Evolutionary conservation across 306 rosid genomes (phyloP).

Genomic region (Cyclanthera cordifolia): DNA sequence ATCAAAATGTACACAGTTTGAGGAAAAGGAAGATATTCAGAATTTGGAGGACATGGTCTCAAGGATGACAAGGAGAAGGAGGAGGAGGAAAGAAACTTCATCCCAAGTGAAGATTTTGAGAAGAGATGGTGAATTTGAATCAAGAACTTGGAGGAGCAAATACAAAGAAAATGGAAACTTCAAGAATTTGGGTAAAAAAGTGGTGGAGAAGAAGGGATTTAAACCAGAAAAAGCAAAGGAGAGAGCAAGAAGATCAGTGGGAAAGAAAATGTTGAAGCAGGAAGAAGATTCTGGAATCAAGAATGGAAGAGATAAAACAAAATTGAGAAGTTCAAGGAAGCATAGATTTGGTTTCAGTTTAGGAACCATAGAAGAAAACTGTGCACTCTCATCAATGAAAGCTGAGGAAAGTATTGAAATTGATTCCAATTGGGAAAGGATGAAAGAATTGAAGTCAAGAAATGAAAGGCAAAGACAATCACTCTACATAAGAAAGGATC

Average conservation of each 20-base stretch:
- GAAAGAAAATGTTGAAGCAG: conserved; percentile 23
- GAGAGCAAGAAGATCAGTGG: conserved; percentile 23
- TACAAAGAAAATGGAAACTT: conserved; percentile 24
- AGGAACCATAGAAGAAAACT: conserved; percentile 24
- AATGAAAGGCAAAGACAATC: conserved; percentile 38
- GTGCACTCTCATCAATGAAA: conserved; percentile 11
- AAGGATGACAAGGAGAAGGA: conserved; percentile 19
- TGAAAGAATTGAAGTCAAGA: conserved; percentile 39
- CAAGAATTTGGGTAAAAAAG: conserved; percentile 18
- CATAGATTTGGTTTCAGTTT: conserved; percentile 20
- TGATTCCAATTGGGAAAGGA: conserved; percentile 20
- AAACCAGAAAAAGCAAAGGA: conserved; percentile 26
- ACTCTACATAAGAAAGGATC: conserved; percentile 41
- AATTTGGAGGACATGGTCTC: conserved; percentile 26
- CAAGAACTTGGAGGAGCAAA: conserved; percentile 29
- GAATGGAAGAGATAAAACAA: conserved; percentile 12
- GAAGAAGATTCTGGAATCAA: conserved; percentile 34
- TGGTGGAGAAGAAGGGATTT: conserved; percentile 23
- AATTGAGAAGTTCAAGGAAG: conserved; percentile 18
- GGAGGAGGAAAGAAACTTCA: conserved; percentile 20
- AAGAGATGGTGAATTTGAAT: conserved; percentile 18
- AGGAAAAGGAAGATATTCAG: conserved; percentile 23
- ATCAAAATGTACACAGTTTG: conserved; percentile 15
- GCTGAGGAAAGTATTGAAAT: conserved; percentile 12
- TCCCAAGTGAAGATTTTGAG: conserved; percentile 22